Evolutionary conservation across 768 basidiomycete species (phyloP), one percentile per base, ranked within the genome.

Genomic region (Bullera alba): DNA sequence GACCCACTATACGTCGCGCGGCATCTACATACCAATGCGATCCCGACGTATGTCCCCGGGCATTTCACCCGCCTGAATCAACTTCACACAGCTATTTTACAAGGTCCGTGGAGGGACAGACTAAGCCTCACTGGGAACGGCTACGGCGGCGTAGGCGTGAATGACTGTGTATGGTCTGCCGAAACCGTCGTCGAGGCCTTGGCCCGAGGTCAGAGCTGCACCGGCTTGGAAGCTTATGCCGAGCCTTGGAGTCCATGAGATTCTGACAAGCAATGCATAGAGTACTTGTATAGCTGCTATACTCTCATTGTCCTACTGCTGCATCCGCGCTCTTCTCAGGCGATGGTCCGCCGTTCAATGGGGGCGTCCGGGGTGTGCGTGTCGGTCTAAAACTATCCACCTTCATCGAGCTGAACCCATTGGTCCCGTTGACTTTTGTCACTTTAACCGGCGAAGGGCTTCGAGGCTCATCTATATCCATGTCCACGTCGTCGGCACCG

Each of bases 101-200:
- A 58, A 5, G 54, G 67, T 50, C 60, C 53, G 5, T 82, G 80
- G 77, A 68, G 65, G 57, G 74, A 72, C 2, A 58, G 59, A 42
- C 56, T 90, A 66, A 80, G 81, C 47, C 76, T 90, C 2, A 73
- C 86, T 5, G 91, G 91, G n/a, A 85, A 87, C 10, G 86, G 87
- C 1, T 84, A 89, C 27, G 81, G 81, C 0, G 90, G 90, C 2
- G 86, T 90, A 2, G 90, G 90, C 58, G 79, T 92, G 1, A 83
- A 82, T 6, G 90, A 93, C 63, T 92, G 89, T 68, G 78, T 91
- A 10, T 80, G 83, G 60, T 81, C 81, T 4, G 90, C 85, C 14
- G 80, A 83, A 67, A 75, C 70, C 19, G 83, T 63, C 2, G 68
- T 58, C 1, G 37, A 48, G 19, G 56, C 46, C 6, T 36, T 72